Base-by-base conservation (phyloP, 2,329 filamentous ascomycete genomes). In the Grosmannia huntii region DNA sequence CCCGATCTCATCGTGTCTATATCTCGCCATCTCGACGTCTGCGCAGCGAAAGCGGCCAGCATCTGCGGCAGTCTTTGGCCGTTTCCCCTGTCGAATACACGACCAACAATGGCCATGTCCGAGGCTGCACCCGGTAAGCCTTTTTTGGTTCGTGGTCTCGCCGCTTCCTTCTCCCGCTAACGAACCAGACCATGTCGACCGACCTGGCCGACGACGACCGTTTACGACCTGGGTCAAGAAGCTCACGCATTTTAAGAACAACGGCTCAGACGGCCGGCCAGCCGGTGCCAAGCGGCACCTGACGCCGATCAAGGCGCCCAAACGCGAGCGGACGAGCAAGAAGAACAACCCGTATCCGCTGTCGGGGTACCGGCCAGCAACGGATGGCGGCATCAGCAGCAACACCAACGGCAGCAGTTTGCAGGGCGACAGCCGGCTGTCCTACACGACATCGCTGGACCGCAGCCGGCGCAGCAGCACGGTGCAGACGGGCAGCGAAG, bases 191-290 rank as follows among this genome's bases (percentile, higher is more conserved):
- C 82, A 84, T 64, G 78, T 84, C 64, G 75, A 75, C 64, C 74
- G 79, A 64, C 64, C 73, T 67, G 81, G 81, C 65, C 87, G 90
- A 64, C 86, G 90, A 65, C 84, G 89, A 63, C 92, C 91, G 27
- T 97, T 97, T 69, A 83, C 91, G 53, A 89, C 85, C 64, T 95
- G 92, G 87, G 90, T 99, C 77, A 95, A 91, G 78, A 91, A 91
- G 68, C 82, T 97, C 59, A 85, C 90, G 61, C 92, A 86, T 70
- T 86, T 96, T 73, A 96, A 95, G 71, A 57, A 53, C 41, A 70
- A 68, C 58, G 85, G 84, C 5, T 87, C 85, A 36, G 78, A 83
- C 60, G 77, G 77, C 49, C 60, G 67, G 64, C 71, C 60, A 76
- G 76, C 53, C 62, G 71, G 66, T 60, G 66, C 69, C 52, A 79